These are phyloP conservation scores for Ramicandelaber brevisporus DNA, from an alignment of 192 early-diverging fungal species.

Conservation along the genomic window DNA sequence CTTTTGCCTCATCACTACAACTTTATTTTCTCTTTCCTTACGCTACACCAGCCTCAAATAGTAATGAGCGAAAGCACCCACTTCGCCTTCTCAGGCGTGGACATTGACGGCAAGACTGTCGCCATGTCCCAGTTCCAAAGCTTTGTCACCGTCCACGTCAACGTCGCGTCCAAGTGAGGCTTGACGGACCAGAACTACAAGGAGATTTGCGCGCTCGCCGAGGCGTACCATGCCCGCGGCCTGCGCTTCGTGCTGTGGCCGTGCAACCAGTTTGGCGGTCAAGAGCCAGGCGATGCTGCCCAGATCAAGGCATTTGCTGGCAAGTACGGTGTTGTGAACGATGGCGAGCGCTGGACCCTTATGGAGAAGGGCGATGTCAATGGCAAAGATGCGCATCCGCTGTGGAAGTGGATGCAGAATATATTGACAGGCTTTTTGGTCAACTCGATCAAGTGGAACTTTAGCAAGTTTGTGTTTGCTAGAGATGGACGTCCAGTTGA, in stretches of 20 bases:
- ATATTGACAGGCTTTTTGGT: slow-evolving; percentile 22
- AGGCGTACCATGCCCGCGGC: slow-evolving; percentile 35
- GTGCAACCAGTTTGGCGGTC: slow-evolving; percentile 61
- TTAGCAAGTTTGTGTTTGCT: slow-evolving; percentile 60
- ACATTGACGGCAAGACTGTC: slow-evolving; percentile 20
- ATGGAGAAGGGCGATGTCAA: slow-evolving; percentile 71
- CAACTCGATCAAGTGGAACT: slow-evolving; percentile 56
- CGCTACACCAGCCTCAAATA: slow-evolving; percentile 2
- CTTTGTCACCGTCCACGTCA: slow-evolving; percentile 68
- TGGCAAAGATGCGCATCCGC: slow-evolving; percentile 29
- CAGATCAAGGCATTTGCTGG: too few relatives aligned
- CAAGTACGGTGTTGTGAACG: slow-evolving; percentile 32
- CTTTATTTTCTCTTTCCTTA: not conserved
- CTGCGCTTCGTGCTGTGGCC: slow-evolving; percentile 79
- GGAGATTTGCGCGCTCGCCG: slow-evolving; percentile 37
- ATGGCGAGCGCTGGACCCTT: slow-evolving; percentile 67
- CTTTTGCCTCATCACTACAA: not conserved
- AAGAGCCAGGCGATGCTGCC: slow-evolving; percentile 25
- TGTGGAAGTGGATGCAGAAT: slow-evolving; percentile 35
- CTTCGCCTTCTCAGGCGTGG: slow-evolving; percentile 6
- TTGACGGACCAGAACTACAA: slow-evolving; percentile 59
- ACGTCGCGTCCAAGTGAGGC: slow-evolving; percentile 79
- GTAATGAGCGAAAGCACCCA: slow-evolving; percentile 8
- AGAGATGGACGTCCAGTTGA: slow-evolving; percentile 31
- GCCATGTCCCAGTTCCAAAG: slow-evolving; percentile 25